Evolutionary conservation across 305 asterid genomes (phyloP), one percentile per base, ranked within the genome.

Genomic region (Fraxinus floribunda): DNA sequence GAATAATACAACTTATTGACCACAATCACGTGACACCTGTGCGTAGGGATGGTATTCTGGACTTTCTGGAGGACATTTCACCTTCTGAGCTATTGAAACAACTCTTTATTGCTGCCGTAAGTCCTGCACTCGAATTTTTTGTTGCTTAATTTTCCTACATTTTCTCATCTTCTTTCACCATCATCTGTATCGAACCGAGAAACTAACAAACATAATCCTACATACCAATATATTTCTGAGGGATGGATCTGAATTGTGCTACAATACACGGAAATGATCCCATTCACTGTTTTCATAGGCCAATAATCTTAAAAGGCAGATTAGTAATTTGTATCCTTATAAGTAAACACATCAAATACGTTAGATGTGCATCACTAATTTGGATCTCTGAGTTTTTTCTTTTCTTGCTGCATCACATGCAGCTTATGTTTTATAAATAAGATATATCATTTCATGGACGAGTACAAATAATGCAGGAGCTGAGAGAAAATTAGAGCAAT

Each of bases 11-110:
- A 64, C 79, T 68, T 57, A 35, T 76, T 39, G 87, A 74, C 35
- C 75, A 73, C 60, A 78, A 75, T 52, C 82, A 80, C 79, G n/a
- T 81, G 81, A 73, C 75, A 24, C 36, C 81, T 79, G 68, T 72
- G 34, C 87, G 89, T 83, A 96, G 99, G 93, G 99, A 94, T 85
- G 97, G 98, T 70, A 90, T 94, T 86, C 88, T 96, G 85, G 90
- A 91, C 87, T 84, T 20, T 81, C 90, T 96, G 85, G 95, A 91
- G 83, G 94, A 86, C 81, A 91, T 90, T 80, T 78, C 92, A 38
- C 98, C 98, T 83, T 80, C 88, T 20, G 95, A 93, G 86, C 95
- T 96, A 83, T 94, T 96, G 83, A 94, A 92, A 90, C 98, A 93
- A 86, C 96, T 96, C 84, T 93, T 91, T 87, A 75, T 91, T 84